Conservation (phyloP, 495 filamentous ascomycete genomes). For the Lasiosphaeria hispida region DNA sequence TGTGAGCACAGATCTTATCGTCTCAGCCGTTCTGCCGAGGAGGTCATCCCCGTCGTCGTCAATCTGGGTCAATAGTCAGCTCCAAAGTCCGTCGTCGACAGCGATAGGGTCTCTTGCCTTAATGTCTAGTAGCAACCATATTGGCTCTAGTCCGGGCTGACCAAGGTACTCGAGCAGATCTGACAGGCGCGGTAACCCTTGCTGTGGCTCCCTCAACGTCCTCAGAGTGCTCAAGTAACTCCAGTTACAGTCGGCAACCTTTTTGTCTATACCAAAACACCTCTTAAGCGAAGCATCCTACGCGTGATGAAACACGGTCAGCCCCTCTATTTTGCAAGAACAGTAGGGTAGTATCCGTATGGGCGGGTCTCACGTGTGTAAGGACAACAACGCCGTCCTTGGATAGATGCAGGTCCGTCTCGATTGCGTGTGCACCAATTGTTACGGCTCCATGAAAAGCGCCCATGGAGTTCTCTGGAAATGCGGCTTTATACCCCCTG, state of each 20-base stretch:
- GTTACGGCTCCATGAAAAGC: conserved; percentile 72
- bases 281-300: conserved; percentile 74
- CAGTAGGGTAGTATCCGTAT: background rate
- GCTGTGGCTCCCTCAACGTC: conserved; percentile 64
- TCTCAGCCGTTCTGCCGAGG: conserved; percentile 60
- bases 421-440: conserved; percentile 75
- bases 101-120: conserved; percentile 56
- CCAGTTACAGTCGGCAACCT: conserved; percentile 75
- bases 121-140: conserved; percentile 87
- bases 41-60: conserved; percentile 70
- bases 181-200: conserved; percentile 68
- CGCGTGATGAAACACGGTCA: conserved; percentile 6
- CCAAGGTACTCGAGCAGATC: conserved; percentile 74
- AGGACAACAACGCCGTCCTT: conserved; percentile 82
- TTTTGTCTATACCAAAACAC: conserved; percentile 70
- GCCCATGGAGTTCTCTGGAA: conserved; percentile 82
- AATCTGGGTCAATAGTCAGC: conserved; percentile 33
- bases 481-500: conserved; percentile 74
- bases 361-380: conserved; percentile 61
- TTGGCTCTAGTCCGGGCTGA: conserved; percentile 53
- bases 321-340: background rate
- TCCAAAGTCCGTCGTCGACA: conserved; percentile 1
- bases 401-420: conserved; percentile 83
- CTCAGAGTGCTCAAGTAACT: conserved; percentile 62
- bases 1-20: conserved; percentile 53